phyloP scores from a whole-genome alignment of 345 rosid genomes.

The Trapa bicornis region DNA sequence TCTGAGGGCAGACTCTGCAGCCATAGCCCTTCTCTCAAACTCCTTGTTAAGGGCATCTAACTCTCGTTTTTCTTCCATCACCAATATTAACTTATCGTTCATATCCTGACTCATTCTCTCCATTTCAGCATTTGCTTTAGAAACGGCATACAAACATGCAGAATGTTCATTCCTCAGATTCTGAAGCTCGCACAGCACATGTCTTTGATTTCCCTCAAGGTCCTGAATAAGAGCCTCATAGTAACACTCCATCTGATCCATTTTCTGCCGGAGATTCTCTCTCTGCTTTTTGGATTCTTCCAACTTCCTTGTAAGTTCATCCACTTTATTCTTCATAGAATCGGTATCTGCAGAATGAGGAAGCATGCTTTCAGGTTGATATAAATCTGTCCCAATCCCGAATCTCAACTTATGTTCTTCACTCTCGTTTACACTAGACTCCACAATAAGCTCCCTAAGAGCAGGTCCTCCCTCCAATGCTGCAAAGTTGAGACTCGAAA shows the following conservation, averaged over 20 bases:
- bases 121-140: conserved; percentile 75
- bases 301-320: conserved; percentile 78
- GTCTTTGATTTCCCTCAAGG: conserved; percentile 97
- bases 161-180: conserved; percentile 85
- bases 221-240: conserved; percentile 91
- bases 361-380: conserved; percentile 75
- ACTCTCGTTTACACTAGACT: conserved; percentile 8
- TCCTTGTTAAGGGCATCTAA: conserved; percentile 56
- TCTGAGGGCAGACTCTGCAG: conserved; percentile 81
- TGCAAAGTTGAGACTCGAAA: conserved; percentile 25
- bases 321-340: conserved; percentile 60
- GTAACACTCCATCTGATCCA: conserved; percentile 98
- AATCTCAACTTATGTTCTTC: conserved; percentile 30
- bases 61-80: conserved; percentile 55
- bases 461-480: conserved; percentile 23
- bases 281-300: conserved; percentile 79
- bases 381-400: conserved; percentile 49
- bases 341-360: conserved; percentile 38
- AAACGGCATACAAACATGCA: conserved; percentile 49
- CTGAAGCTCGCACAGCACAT: conserved; percentile 80
- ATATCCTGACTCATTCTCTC: conserved; percentile 50
- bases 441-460: conserved; percentile 9
- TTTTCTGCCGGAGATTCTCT: conserved; percentile 78
- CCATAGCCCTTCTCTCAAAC: conserved; percentile 63
- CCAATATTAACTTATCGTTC: conserved; percentile 48